A percentile compares a stretch with the other conserved stretches of the same genome.
Evolutionary conservation across 2,329 filamentous ascomycete genomes (phyloP).

Genomic region (Saccharata proteae): DNA sequence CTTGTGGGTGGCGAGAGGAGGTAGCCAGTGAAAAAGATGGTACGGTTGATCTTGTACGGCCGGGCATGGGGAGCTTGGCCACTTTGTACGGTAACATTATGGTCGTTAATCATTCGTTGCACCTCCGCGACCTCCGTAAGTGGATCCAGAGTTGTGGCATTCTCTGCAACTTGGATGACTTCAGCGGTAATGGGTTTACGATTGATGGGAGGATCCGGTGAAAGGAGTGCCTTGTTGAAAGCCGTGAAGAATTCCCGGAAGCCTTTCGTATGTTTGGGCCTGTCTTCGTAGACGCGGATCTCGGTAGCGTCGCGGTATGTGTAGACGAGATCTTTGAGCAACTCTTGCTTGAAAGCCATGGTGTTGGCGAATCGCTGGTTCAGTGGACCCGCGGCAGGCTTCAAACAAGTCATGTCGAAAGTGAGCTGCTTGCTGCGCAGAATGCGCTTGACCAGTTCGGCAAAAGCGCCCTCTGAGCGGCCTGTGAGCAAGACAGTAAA

Average conservation of each 20-base stretch:
- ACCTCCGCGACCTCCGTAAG: conserved; percentile 70
- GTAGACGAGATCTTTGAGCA: conserved; percentile 68
- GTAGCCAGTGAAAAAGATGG: conserved; percentile 86
- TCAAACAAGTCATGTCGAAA: conserved; percentile 81
- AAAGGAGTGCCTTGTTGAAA: conserved; percentile 54
- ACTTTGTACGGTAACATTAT: conserved; percentile 53
- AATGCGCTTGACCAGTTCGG: conserved; percentile 71
- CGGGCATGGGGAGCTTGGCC: conserved; percentile 34
- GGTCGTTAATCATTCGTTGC: conserved; percentile 77
- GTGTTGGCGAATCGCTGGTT: conserved; percentile 70
- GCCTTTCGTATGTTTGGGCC: conserved; percentile 55
- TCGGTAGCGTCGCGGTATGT: conserved; percentile 79
- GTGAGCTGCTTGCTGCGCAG: conserved; percentile 62
- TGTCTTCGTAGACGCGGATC: conserved; percentile 57
- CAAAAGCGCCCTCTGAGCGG: conserved; percentile 64
- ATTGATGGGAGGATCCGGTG: conserved; percentile 29
- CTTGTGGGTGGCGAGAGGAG: conserved; percentile 63
- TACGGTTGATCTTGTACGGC: conserved; percentile 65
- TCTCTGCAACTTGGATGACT: conserved; percentile 76
- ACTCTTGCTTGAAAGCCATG: conserved; percentile 83
- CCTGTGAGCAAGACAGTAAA: conserved; percentile 82
- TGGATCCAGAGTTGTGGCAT: conserved; percentile 61
- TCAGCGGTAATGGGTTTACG: conserved; percentile 61
- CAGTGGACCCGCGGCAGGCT: conserved; percentile 70
- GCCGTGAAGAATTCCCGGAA: conserved; percentile 76